Conservation (phyloP, 345 rosid genomes). For the Stellera chamaejasme region DNA sequence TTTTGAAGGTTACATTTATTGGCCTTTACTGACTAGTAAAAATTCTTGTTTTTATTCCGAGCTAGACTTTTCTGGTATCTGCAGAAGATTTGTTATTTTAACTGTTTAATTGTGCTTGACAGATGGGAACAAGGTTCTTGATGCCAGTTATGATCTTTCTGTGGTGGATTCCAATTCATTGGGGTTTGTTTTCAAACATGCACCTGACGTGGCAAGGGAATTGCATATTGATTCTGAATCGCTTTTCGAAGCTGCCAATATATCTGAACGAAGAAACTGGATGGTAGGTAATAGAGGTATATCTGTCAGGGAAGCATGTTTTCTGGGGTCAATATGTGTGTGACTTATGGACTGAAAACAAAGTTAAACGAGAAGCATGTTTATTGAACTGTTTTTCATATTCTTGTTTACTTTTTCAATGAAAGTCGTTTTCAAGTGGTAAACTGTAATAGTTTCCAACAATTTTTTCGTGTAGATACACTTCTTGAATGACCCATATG, state of each 20-base stretch:
- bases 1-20: not conserved
- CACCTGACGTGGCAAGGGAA: conserved; percentile 60
- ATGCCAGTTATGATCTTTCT: conserved; percentile 64
- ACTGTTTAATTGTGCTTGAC: conserved; percentile 19
- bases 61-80: not conserved
- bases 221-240: conserved; percentile 42
- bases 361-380: too few species aligned
- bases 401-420: too few species aligned
- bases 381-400: too few species aligned
- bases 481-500: too few species aligned
- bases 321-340: not conserved
- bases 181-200: conserved; percentile 58
- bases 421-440: too few species aligned
- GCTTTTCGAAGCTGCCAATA: conserved; percentile 37
- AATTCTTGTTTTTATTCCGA: conserved; percentile 1
- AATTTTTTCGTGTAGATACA: too few species aligned
- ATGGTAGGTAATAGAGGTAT: conserved; percentile 36
- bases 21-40: not conserved
- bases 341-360: too few species aligned
- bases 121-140: conserved; percentile 56
- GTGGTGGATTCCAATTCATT: conserved; percentile 81
- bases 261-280: conserved; percentile 48
- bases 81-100: not conserved
- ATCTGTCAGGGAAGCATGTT: not conserved
- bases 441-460: too few species aligned